Base-by-base conservation (phyloP, 1,139 yeast species). In the Spathaspora sp. region DNA sequence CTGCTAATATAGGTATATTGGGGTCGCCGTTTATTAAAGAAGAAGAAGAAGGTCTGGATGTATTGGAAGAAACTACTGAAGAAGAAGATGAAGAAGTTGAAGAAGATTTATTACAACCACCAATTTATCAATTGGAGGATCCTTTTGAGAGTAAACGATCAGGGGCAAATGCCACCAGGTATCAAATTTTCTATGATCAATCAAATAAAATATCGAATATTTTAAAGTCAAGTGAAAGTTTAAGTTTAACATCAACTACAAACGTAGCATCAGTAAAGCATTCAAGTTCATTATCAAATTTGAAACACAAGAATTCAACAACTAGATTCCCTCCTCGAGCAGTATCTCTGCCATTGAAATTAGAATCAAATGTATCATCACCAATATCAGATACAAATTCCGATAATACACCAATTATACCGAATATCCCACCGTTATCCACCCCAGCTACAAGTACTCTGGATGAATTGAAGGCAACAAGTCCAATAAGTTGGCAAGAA, bases 151-250 rank as follows among this genome's bases (percentile, higher is more conserved):
- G 74, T 7, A 15, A 60, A 56, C 58, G 74, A 48, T 71, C 68
- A 3, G 75, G 72, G 5, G 80, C 81, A n/a, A 69, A 74, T 47
- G 81, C 82, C 2, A 70, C 70, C 39, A 58, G 82, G 43, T 78
- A 78, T 51, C 80, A 77, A 56, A 71, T 69, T 8, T 75, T 78
- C 54, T 78, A 78, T 51, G 80, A 76, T 51, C 79, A 75, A 52
- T 72, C 78, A 5, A 63, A 65, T 44, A 63, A 75, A 43, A 63
- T 78, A 24, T 70, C 79, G 2, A 74, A 70, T 56, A 81, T 81
- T 1, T 59, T 77, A 55, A 74, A 73, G 47, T 71, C 79, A 2
- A 62, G 76, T 0, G 82, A 77, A 44, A 72, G 76, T 54, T 57
- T 71, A n/a, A 63, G 65, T 47, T 51, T 67, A 17, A 2, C 9